Percentiles rank a stretch among this genome's conserved stretches.
phyloP scores from a whole-genome alignment of 441 rosid genomes.

The Capsella rubella region DNA sequence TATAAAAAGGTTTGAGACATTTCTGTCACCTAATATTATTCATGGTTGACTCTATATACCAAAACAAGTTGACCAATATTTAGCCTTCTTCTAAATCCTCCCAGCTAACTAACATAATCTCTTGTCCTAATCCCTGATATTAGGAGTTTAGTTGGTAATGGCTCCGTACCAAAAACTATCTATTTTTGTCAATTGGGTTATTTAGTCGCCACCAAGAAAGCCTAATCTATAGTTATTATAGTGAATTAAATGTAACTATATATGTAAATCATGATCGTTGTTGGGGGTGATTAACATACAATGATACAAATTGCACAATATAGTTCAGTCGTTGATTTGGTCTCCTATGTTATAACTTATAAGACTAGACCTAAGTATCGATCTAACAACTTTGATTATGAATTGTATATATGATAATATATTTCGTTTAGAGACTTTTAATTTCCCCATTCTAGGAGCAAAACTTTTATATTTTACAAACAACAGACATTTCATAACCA shows the following conservation, averaged over 20 bases:
- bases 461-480: not conserved
- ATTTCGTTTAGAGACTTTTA: not conserved
- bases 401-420: not conserved
- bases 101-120: not conserved
- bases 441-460: not conserved
- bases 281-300: not conserved
- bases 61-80: slow-evolving; percentile 37
- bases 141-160: not conserved
- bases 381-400: not conserved
- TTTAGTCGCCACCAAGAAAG: not conserved
- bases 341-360: not conserved
- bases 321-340: not conserved
- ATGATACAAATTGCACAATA: not conserved
- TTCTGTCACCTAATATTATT: not conserved
- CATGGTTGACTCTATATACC: slow-evolving; percentile 49
- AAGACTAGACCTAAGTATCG: not conserved
- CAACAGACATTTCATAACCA: not conserved
- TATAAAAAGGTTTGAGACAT: not conserved
- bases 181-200: not conserved
- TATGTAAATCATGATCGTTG: not conserved
- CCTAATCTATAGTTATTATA: not conserved
- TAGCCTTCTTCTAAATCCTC: not conserved
- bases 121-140: not conserved
- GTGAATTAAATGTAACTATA: not conserved
- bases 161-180: not conserved